phyloP scores from a whole-genome alignment of 1,139 yeast genomes.

The Keqinozyma sinolaborantium region DNA sequence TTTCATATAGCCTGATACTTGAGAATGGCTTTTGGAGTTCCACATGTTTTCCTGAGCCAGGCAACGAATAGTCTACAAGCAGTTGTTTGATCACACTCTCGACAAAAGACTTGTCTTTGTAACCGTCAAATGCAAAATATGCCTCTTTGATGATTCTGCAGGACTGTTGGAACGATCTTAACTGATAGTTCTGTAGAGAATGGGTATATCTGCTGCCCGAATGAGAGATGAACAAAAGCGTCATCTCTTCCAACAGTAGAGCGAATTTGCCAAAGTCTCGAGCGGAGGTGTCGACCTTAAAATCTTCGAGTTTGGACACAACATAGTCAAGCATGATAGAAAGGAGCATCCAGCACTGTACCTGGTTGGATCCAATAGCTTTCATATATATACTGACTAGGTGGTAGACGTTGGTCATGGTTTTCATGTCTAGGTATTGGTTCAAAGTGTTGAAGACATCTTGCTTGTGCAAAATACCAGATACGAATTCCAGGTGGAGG shows the following conservation, averaged over 20 bases:
- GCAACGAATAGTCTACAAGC: conserved; percentile 21
- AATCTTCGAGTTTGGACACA: conserved; percentile 11
- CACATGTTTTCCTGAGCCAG: conserved; percentile 5
- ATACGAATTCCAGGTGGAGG: conserved; percentile 24
- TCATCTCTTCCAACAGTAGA: conserved; percentile 17
- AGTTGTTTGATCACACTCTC: conserved; percentile 10
- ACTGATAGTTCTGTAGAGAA: conserved; percentile 11
- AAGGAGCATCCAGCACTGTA: conserved; percentile 28
- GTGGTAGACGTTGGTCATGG: conserved; percentile 24
- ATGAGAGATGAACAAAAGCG: conserved; percentile 7
- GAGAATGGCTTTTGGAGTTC: conserved; percentile 9
- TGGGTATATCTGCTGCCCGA: conserved; percentile 9
- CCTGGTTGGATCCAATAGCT: conserved; percentile 16
- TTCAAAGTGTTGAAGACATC: conserved; percentile 17
- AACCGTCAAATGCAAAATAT: conserved; percentile 28
- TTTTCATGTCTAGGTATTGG: conserved; percentile 19
- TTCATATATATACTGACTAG: conserved; percentile 27
- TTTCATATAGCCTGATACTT: conserved; percentile 7
- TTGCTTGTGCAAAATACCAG: conserved; percentile 19
- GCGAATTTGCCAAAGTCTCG: conserved; percentile 19
- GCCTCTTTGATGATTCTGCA: conserved; percentile 13
- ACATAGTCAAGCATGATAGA: conserved; percentile 21
- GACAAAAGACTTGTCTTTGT: conserved; percentile 21
- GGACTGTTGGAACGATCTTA: conserved; percentile 11
- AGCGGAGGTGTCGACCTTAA: conserved; percentile 16